Percentiles rank a stretch among this genome's conserved stretches.
Conservation (phyloP, 768 basidiomycete species). For the Stropharia rugosoannulata region DNA sequence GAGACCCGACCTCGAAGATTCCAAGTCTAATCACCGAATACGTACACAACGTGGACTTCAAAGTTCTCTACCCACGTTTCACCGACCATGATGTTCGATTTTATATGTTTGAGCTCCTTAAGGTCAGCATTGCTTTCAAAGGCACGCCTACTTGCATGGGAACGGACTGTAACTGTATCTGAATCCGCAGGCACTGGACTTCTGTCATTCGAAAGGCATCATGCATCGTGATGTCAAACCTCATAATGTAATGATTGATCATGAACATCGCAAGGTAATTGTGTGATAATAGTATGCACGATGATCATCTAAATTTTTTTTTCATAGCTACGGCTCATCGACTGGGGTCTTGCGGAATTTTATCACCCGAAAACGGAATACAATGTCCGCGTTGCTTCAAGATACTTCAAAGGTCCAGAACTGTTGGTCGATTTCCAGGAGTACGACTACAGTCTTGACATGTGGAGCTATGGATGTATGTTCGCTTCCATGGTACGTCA, state of each 20-base stretch:
- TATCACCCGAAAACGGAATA: slow-evolving; percentile 98
- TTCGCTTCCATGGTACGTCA: slow-evolving; percentile 91
- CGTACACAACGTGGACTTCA: slow-evolving; percentile 98
- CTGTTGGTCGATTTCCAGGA: slow-evolving; percentile 97
- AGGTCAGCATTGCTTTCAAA: slow-evolving; percentile 29
- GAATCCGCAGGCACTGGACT: slow-evolving; percentile 78
- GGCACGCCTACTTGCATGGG: slow-evolving; percentile 31
- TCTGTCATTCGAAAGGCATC: slow-evolving; percentile 97
- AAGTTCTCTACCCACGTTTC: slow-evolving; percentile 92
- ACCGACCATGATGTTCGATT: slow-evolving; percentile 94
- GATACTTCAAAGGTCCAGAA: slow-evolving; percentile 99
- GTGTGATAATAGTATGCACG: not conserved
- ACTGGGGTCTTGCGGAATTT: slow-evolving; percentile 99
- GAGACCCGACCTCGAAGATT: slow-evolving; percentile 95
- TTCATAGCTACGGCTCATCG: slow-evolving; percentile 84
- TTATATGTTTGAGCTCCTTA: slow-evolving; percentile 96
- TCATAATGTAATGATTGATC: slow-evolving; percentile 99
- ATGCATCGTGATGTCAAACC: slow-evolving; percentile 99
- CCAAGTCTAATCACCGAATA: slow-evolving; percentile 97
- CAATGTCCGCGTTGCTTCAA: slow-evolving; percentile 95
- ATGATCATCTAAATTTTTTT: slow-evolving; percentile 11
- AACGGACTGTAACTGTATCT: slow-evolving; percentile 13
- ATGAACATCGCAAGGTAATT: slow-evolving; percentile 88
- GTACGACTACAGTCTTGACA: slow-evolving; percentile 96
- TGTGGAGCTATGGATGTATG: slow-evolving; percentile 99